Conservation (phyloP, 1,284 basidiomycete genomes). For the Apiotrichum laibachii region DNA sequence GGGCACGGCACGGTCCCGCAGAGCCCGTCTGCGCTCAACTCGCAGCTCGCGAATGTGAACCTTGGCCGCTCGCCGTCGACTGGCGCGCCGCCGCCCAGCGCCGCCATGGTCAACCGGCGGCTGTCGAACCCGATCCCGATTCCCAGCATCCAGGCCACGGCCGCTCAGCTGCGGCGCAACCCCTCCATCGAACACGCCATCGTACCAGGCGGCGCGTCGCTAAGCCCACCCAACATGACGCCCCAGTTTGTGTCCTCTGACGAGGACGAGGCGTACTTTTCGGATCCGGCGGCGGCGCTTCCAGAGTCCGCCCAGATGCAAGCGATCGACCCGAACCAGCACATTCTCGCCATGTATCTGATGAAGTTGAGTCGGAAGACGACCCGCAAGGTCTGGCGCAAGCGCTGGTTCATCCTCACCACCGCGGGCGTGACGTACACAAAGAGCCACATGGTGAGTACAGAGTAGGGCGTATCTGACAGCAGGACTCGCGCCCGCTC, state of each 20-base stretch:
- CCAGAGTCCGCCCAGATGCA: slow-evolving; percentile 5
- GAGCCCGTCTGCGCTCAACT: background rate
- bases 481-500: slow-evolving; percentile 79
- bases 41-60: background rate
- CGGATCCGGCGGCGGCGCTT: slow-evolving; percentile 28
- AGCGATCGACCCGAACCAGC: slow-evolving; percentile 59
- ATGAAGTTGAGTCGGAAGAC: slow-evolving; percentile 84
- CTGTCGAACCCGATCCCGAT: slow-evolving; percentile 17
- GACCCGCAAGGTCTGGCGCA: slow-evolving; percentile 90
- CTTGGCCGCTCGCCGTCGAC: slow-evolving; percentile 8
- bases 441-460: slow-evolving; percentile 77
- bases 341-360: slow-evolving; percentile 82
- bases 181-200: background rate
- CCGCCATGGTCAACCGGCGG: slow-evolving; percentile 11
- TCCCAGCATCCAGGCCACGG: background rate
- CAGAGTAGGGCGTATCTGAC: slow-evolving; percentile 1
- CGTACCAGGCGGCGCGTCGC: background rate
- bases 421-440: slow-evolving; percentile 77
- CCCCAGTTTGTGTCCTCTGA: slow-evolving; percentile 27
- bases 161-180: background rate
- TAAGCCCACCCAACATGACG: slow-evolving; percentile 10
- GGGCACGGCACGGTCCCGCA: background rate
- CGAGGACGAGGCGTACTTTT: slow-evolving; percentile 37
- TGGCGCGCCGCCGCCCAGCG: slow-evolving; percentile 8
- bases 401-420: slow-evolving; percentile 85